These are phyloP conservation scores for Senecio squalidus DNA, from an alignment of 140 eudicot species.

Conservation along the genomic window DNA sequence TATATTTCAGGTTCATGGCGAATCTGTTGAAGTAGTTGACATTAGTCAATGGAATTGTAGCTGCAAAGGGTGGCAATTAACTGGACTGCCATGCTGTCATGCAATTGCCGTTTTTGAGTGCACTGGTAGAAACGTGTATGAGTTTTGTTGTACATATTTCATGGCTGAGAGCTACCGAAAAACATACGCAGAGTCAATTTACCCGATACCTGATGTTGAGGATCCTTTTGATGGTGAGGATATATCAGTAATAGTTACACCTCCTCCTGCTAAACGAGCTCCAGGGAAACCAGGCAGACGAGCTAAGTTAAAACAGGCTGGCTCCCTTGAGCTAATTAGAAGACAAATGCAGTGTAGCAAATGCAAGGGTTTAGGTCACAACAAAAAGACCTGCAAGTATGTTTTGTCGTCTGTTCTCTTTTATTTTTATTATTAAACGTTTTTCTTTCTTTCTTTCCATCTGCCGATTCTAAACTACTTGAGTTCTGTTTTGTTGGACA, in stretches of 20 bases:
- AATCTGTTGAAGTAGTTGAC: constrained; percentile 53
- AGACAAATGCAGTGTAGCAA: constrained; percentile 86
- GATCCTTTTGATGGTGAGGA: constrained; percentile 42
- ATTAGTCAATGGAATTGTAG: constrained; percentile 69
- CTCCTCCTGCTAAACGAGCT: constrained; percentile 73
- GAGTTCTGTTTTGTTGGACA: constrained; percentile 4
- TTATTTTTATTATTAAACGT: background rate
- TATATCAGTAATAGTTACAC: constrained; percentile 42
- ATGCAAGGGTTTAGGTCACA: constrained; percentile 88
- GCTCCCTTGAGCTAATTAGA: constrained; percentile 43
- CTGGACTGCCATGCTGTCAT: constrained; percentile 83
- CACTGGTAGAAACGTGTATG: constrained; percentile 52
- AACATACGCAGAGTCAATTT: constrained; percentile 64
- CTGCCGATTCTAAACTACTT: background rate
- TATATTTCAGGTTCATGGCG: constrained; percentile 67
- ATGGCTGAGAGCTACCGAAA: constrained; percentile 52
- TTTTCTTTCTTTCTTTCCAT: background rate
- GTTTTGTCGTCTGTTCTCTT: constrained; percentile 15
- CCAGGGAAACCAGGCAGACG: constrained; percentile 63
- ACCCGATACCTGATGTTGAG: constrained; percentile 65
- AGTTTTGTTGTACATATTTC: constrained; percentile 67
- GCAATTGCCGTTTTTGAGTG: constrained; percentile 67
- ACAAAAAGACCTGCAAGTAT: constrained; percentile 78
- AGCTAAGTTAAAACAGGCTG: constrained; percentile 55
- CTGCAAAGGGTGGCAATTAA: constrained; percentile 77